phyloP scores from a whole-genome alignment of 495 filamentous ascomycete genomes.

The Venustampulla echinocandica region DNA sequence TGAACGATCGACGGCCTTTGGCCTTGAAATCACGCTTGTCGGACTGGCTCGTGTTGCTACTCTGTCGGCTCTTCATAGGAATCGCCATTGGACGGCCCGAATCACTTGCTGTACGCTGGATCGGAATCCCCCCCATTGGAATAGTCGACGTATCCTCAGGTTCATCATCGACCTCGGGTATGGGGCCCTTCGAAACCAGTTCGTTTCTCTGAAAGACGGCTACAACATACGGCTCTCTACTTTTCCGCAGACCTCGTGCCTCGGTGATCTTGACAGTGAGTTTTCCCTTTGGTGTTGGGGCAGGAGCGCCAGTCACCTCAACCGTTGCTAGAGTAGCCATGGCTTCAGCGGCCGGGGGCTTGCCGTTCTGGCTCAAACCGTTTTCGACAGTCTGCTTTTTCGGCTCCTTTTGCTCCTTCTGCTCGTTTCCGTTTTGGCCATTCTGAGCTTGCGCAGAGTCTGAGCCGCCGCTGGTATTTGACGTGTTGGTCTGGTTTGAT shows the following conservation, averaged over 20 bases:
- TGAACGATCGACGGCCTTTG: slow-evolving; percentile 52
- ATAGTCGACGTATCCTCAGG: slow-evolving; percentile 33
- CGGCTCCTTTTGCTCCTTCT: background rate
- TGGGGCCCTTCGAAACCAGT: slow-evolving; percentile 81
- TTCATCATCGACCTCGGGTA: slow-evolving; percentile 42
- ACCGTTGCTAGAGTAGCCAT: slow-evolving; percentile 31
- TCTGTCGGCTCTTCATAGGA: slow-evolving; percentile 90
- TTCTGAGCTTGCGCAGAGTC: slow-evolving; percentile 12
- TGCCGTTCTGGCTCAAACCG: no score
- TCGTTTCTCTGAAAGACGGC: slow-evolving; percentile 96
- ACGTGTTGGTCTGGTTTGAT: slow-evolving; percentile 48
- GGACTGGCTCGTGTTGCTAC: slow-evolving; percentile 76
- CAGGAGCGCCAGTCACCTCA: slow-evolving; percentile 37
- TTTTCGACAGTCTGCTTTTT: background rate
- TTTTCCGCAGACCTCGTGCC: slow-evolving; percentile 70
- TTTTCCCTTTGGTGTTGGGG: slow-evolving; percentile 78
- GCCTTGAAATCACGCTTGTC: slow-evolving; percentile 63
- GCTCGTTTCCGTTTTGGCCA: slow-evolving; percentile 19
- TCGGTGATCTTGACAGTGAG: slow-evolving; percentile 80
- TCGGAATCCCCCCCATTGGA: slow-evolving; percentile 49
- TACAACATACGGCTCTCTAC: slow-evolving; percentile 86
- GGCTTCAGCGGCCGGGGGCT: slow-evolving; percentile 24
- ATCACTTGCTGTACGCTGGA: slow-evolving; percentile 61
- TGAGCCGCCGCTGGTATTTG: slow-evolving; percentile 30
- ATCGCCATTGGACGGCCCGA: slow-evolving; percentile 83